phyloP scores from a whole-genome alignment of 2,329 filamentous ascomycete genomes.

The Trematosphaeria pertusa region DNA sequence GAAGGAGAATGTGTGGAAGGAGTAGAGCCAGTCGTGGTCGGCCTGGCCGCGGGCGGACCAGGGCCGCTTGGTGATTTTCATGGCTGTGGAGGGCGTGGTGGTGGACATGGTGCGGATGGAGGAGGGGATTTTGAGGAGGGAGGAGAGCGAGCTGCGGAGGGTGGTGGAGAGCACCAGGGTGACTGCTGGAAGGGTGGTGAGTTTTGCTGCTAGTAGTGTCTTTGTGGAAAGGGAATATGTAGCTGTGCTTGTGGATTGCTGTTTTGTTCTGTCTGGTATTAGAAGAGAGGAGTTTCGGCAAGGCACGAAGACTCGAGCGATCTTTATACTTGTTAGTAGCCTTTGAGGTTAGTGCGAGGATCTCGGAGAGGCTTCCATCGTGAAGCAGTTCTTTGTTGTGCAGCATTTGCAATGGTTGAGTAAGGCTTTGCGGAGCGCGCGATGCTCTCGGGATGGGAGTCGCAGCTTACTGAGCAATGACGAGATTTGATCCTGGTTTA shows the following conservation, averaged over 20 bases:
- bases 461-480: conserved; percentile 43
- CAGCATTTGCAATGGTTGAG: conserved; percentile 44
- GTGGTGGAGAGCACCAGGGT: conserved; percentile 55
- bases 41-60: conserved; percentile 76
- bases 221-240: conserved; percentile 30
- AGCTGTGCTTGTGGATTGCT: conserved; percentile 20
- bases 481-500: conserved; percentile 18
- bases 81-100: conserved; percentile 30
- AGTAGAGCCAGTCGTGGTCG: conserved; percentile 87
- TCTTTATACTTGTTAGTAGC: conserved; percentile 38
- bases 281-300: conserved; percentile 19
- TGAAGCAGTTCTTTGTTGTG: conserved; percentile 22
- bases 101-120: conserved; percentile 50
- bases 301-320: conserved; percentile 10
- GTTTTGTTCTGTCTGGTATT: conserved; percentile 38
- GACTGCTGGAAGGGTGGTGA: conserved; percentile 49
- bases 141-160: conserved; percentile 46
- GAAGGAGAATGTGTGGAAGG: conserved; percentile 87
- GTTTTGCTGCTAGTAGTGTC: conserved; percentile 35
- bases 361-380: conserved; percentile 31
- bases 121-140: conserved; percentile 40
- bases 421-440: conserved; percentile 35
- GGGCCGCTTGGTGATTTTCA: conserved; percentile 75
- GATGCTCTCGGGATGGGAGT: no score
- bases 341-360: conserved; percentile 27